Conservation (phyloP, 768 basidiomycete genomes). For the Gautieria morchelliformis region DNA sequence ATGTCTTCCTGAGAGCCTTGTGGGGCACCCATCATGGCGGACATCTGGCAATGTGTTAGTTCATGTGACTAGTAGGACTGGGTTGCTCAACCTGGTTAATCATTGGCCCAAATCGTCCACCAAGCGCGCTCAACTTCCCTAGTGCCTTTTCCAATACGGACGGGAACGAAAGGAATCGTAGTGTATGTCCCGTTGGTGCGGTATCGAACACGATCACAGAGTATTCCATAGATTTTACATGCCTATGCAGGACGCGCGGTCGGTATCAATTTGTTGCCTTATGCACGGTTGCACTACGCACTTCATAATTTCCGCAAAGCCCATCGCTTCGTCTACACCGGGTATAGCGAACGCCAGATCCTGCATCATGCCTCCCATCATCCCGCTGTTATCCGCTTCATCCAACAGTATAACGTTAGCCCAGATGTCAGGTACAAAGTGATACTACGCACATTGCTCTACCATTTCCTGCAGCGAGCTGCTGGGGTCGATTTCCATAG, state of each 20-base stretch:
- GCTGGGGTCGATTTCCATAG: constrained; percentile 99
- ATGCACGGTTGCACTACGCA: constrained; percentile 26
- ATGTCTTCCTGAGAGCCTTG: constrained; percentile 91
- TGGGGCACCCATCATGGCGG: constrained; percentile 91
- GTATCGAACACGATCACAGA: constrained; percentile 99
- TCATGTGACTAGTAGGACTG: not conserved
- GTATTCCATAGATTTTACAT: constrained; percentile 99
- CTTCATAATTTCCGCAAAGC: constrained; percentile 99
- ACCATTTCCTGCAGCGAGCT: constrained; percentile 99
- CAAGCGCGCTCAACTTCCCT: constrained; percentile 88
- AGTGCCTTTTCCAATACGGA: constrained; percentile 95
- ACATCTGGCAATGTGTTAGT: constrained; percentile 49
- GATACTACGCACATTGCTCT: constrained; percentile 64
- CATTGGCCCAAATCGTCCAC: constrained; percentile 95
- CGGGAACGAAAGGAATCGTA: constrained; percentile 98
- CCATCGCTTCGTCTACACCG: constrained; percentile 99
- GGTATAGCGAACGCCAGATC: constrained; percentile 98
- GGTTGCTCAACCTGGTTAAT: constrained; percentile 54
- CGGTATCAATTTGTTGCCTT: not conserved
- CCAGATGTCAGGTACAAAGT: not conserved
- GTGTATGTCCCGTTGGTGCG: constrained; percentile 95
- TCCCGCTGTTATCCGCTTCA: constrained; percentile 75
- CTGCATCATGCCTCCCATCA: constrained; percentile 99
- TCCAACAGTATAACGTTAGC: not conserved
- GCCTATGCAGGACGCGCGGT: constrained; percentile 58